Evolutionary conservation across 2,329 filamentous ascomycete species (phyloP).

Genomic region (Chaetomium sp.): DNA sequence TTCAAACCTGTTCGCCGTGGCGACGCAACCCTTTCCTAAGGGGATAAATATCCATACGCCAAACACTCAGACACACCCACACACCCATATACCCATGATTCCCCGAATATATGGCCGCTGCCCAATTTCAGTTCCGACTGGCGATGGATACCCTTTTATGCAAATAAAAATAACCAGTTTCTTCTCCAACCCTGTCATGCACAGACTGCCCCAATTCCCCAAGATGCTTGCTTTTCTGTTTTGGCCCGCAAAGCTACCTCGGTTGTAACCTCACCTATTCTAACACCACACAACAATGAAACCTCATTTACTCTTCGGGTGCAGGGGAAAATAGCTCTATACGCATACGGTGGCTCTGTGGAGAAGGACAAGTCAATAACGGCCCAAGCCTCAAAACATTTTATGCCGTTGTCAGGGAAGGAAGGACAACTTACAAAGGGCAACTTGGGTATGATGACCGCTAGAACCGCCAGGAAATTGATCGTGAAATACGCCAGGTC

Average conservation of each 20-base stretch:
- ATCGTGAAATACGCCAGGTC: slow-evolving; percentile 95
- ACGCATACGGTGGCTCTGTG: slow-evolving; percentile 69
- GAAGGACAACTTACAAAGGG: slow-evolving; percentile 66
- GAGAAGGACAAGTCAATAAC: slow-evolving; percentile 21
- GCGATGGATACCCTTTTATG: no score
- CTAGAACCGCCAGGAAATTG: slow-evolving; percentile 88
- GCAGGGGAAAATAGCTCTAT: slow-evolving; percentile 67
- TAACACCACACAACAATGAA: no score
- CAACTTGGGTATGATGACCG: slow-evolving; percentile 91
- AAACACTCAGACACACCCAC: no score
- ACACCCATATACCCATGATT: no score
- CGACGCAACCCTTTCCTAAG: no score
- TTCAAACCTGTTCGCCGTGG: no score
- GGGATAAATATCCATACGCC: no score
- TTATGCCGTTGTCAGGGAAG: slow-evolving; percentile 15
- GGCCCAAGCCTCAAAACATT: not conserved
- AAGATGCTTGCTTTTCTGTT: slow-evolving; percentile 10
- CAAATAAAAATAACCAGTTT: no score
- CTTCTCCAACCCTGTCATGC: slow-evolving; percentile 2
- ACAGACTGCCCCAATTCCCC: not conserved
- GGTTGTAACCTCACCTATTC: slow-evolving; percentile 1
- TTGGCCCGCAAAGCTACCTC: not conserved
- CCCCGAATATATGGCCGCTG: no score
- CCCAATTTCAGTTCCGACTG: no score
- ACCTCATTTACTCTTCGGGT: slow-evolving; percentile 48